phyloP scores from a whole-genome alignment of 2,329 filamentous ascomycete species.

The Thielaviopsis euricoi region DNA sequence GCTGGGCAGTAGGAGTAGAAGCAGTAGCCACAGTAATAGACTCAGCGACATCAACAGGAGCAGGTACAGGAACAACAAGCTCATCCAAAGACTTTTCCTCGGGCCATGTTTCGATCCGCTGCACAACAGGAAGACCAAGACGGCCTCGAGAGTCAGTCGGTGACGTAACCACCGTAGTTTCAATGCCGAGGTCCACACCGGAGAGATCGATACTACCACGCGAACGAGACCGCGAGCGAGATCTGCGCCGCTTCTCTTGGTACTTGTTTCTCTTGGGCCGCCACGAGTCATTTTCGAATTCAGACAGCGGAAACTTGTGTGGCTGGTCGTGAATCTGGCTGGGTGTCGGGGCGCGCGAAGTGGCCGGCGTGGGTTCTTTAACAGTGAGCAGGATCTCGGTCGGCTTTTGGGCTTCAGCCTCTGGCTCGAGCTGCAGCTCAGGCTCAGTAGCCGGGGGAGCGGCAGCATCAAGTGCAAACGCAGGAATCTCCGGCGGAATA shows the following conservation, averaged over 20 bases:
- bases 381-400: constrained; percentile 5
- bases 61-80: not conserved
- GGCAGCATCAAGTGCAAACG: not conserved
- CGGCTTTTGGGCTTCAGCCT: not conserved
- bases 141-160: constrained; percentile 5
- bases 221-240: constrained; percentile 4
- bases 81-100: not conserved
- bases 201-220: not conserved
- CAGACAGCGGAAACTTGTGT: not conserved
- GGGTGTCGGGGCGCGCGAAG: constrained; percentile 7
- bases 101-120: not conserved
- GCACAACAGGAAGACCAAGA: not conserved
- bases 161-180: constrained; percentile 3
- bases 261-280: constrained; percentile 4
- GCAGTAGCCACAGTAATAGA: not conserved
- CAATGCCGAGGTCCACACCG: not conserved
- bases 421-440: not conserved
- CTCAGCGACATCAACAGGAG: not conserved
- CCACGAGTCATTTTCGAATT: constrained; percentile 10
- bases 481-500: not conserved
- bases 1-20: not conserved
- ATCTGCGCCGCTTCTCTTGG: constrained; percentile 1
- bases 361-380: constrained; percentile 10
- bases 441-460: not conserved
- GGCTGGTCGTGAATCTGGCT: not conserved